Conservation (phyloP, 768 basidiomycete genomes). For the Leccinum incarnatum region DNA sequence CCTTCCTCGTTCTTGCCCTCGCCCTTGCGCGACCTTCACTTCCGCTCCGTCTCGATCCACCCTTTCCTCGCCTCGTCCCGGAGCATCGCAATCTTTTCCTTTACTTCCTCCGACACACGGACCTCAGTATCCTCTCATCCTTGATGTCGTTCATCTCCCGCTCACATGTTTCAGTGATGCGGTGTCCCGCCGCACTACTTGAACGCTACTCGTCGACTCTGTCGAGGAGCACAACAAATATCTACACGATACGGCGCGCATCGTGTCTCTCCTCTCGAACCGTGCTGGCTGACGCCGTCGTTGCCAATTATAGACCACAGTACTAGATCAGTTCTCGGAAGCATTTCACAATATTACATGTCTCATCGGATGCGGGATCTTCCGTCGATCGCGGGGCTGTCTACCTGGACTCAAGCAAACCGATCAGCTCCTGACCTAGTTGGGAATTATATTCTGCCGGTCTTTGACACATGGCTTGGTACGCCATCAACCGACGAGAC, state of each 20-base stretch:
- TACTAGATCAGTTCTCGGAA: conserved; percentile 89
- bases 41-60: too few species aligned
- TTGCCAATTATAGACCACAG: conserved; percentile 72
- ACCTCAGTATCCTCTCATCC: too few species aligned
- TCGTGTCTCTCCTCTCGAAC: not conserved
- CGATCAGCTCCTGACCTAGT: conserved; percentile 75
- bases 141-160: too few species aligned
- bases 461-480: conserved; percentile 92
- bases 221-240: conserved; percentile 98
- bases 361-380: conserved; percentile 92
- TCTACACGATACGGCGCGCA: conserved; percentile 80
- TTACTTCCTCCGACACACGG: too few species aligned
- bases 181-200: too few species aligned
- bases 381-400: conserved; percentile 91
- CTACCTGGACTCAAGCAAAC: conserved; percentile 90
- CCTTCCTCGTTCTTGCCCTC: too few species aligned
- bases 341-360: conserved; percentile 78
- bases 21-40: too few species aligned
- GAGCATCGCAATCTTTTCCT: too few species aligned
- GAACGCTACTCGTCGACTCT: conserved; percentile 93
- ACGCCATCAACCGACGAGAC: conserved; percentile 90
- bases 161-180: too few species aligned
- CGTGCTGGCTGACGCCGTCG: conserved; percentile 1
- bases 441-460: conserved; percentile 83
- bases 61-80: too few species aligned